phyloP scores from a whole-genome alignment of 805 yeast genomes.

The Candida xiaguanensis region DNA sequence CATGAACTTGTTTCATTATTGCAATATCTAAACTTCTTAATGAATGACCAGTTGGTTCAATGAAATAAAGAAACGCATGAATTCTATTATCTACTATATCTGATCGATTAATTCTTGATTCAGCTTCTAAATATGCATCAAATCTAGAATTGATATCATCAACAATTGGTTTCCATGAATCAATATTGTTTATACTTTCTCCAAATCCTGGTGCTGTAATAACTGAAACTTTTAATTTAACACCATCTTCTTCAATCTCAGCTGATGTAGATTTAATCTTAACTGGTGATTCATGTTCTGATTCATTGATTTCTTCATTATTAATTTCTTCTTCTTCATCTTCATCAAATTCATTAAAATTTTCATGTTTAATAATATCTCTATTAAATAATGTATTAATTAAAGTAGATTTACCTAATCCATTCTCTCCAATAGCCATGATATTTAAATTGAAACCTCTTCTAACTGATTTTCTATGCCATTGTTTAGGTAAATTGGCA shows the following conservation, averaged over 20 bases:
- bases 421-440: conserved; percentile 87
- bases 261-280: conserved; percentile 23
- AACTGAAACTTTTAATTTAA: conserved; percentile 76
- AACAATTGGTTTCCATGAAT: conserved; percentile 85
- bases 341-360: conserved; percentile 32
- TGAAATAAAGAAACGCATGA: conserved; percentile 90
- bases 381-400: conserved; percentile 78
- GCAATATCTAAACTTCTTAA: conserved; percentile 84
- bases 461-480: conserved; percentile 92
- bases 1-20: conserved; percentile 83
- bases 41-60: conserved; percentile 96
- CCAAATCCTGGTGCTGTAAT: conserved; percentile 95
- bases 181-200: conserved; percentile 66
- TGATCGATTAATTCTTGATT: conserved; percentile 76
- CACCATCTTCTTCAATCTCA: conserved; percentile 84
- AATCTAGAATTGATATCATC: conserved; percentile 84
- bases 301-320: conserved; percentile 22
- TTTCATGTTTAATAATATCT: conserved; percentile 23
- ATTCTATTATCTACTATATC: conserved; percentile 74
- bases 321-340: conserved; percentile 21
- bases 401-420: conserved; percentile 90
- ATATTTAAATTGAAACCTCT: conserved; percentile 87
- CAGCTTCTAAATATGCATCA: conserved; percentile 85
- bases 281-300: conserved; percentile 18
- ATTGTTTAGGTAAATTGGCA: conserved; percentile 96